Percentiles rank a stretch among this genome's conserved stretches.
Evolutionary conservation across 192 early-diverging fungal genomes (phyloP).

Genomic region (Rhizoclosmatium globosum): DNA sequence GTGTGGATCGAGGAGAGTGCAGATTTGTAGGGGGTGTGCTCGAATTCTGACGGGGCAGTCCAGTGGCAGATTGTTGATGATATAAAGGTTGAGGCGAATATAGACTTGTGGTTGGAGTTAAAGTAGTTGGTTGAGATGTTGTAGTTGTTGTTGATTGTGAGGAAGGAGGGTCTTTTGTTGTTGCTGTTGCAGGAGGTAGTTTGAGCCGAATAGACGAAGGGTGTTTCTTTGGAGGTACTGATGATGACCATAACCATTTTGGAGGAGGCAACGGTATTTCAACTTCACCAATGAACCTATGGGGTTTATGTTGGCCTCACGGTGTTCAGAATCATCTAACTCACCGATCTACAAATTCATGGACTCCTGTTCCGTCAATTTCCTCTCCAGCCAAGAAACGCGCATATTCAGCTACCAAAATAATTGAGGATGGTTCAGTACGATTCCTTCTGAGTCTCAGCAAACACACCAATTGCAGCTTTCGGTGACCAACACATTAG

Average conservation of each 20-base stretch:
- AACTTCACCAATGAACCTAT: constrained; percentile 74
- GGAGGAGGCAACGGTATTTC: constrained; percentile 42
- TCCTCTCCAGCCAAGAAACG: constrained; percentile 52
- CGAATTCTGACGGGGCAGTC: not conserved
- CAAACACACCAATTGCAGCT: constrained; percentile 40
- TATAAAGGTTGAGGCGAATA: not conserved
- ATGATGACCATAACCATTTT: constrained; percentile 28
- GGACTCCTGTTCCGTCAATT: constrained; percentile 71
- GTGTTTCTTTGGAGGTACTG: constrained; percentile 19
- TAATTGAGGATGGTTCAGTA: constrained; percentile 15
- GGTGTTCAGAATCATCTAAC: not conserved
- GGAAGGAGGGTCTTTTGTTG: not conserved
- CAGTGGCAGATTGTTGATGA: not conserved
- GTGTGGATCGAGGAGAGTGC: not conserved
- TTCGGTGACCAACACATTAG: constrained; percentile 88
- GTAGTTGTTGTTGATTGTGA: not conserved
- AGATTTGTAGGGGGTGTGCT: not conserved
- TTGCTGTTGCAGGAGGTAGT: not conserved
- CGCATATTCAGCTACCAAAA: constrained; percentile 30
- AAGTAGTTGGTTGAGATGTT: not conserved
- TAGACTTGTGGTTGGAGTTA: not conserved
- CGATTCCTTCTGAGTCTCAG: not conserved
- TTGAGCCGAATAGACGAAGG: constrained; percentile 22
- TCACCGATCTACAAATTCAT: constrained; percentile 74
- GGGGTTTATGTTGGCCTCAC: not conserved